Evolutionary conservation across 208 protist genomes (phyloP).

Genomic region (Strigomonas culicis): DNA sequence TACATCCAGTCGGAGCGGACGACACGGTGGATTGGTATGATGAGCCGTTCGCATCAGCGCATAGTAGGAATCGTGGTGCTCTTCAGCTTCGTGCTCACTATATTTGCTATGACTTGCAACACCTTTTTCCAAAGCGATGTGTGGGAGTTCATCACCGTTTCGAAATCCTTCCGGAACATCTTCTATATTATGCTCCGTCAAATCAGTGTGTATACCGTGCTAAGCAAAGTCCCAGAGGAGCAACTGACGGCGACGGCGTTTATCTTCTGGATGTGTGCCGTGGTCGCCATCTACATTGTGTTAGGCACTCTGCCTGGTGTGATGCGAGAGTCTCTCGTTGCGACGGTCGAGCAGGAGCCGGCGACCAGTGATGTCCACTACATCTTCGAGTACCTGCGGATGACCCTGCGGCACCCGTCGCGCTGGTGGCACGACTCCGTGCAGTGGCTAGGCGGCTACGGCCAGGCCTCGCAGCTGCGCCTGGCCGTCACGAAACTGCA

Average conservation of each 20-base stretch:
- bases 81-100: slow-evolving; percentile 26
- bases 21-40: slow-evolving; percentile 16
- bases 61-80: slow-evolving; percentile 29
- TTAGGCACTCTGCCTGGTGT: slow-evolving; percentile 24
- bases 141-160: slow-evolving; percentile 35
- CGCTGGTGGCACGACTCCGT: slow-evolving; percentile 9
- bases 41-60: slow-evolving; percentile 7
- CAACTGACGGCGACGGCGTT: slow-evolving; percentile 17
- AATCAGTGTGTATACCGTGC: slow-evolving; percentile 29
- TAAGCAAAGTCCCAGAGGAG: background rate
- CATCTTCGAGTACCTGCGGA: slow-evolving; percentile 1
- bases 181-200: slow-evolving; percentile 41
- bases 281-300: slow-evolving; percentile 18
- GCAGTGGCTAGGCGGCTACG: slow-evolving; percentile 12
- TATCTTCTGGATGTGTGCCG: slow-evolving; percentile 26
- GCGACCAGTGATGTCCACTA: slow-evolving; percentile 12
- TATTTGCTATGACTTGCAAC: slow-evolving; percentile 31
- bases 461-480: slow-evolving; percentile 15
- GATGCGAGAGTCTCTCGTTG: slow-evolving; percentile 19
- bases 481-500: slow-evolving; percentile 12
- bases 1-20: slow-evolving; percentile 15
- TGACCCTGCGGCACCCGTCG: slow-evolving; percentile 4
- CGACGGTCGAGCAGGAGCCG: slow-evolving; percentile 11
- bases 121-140: slow-evolving; percentile 23
- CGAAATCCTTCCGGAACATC: slow-evolving; percentile 23